phyloP scores from a whole-genome alignment of 768 basidiomycete species.

The Leccinellum rugosiceps region DNA sequence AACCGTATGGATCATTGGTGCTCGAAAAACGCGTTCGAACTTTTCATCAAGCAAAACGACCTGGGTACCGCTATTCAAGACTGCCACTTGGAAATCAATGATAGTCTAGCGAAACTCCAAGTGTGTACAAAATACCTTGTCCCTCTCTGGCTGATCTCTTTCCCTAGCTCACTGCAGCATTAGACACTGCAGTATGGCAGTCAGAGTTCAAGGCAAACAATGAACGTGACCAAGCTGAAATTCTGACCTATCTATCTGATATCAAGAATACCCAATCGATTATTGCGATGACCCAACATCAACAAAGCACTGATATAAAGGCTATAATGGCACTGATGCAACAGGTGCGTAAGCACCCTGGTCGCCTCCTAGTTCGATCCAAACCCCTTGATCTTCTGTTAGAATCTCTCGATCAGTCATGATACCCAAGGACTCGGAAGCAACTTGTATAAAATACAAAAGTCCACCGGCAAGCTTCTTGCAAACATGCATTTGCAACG shows the following conservation, averaged over 20 bases:
- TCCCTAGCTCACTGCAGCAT: constrained; percentile 41
- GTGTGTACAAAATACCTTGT: constrained; percentile 25
- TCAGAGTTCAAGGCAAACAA: constrained; percentile 37
- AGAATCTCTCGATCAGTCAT: constrained; percentile 21
- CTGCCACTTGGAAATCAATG: constrained; percentile 44
- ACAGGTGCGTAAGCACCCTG: constrained; percentile 29
- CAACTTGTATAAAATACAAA: constrained; percentile 51
- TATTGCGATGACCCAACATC: constrained; percentile 31
- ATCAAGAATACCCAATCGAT: constrained; percentile 41
- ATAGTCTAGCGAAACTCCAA: constrained; percentile 47
- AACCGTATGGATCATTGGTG: constrained; percentile 45
- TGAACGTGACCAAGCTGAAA: constrained; percentile 42
- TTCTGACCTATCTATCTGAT: constrained; percentile 42
- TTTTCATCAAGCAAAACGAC: constrained; percentile 45
- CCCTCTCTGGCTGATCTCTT: constrained; percentile 6
- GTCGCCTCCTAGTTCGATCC: neutral
- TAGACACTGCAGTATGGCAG: constrained; percentile 50
- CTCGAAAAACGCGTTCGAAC: constrained; percentile 35
- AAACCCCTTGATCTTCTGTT: constrained; percentile 15
- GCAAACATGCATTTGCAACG: constrained; percentile 48
- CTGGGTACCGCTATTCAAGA: constrained; percentile 42
- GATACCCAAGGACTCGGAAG: constrained; percentile 43
- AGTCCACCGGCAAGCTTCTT: constrained; percentile 43
- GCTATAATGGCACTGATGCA: constrained; percentile 51
- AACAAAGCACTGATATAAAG: constrained; percentile 35